Base-by-base conservation (phyloP, 2,329 filamentous ascomycete species). In the Aspergillus novofumigatus region DNA sequence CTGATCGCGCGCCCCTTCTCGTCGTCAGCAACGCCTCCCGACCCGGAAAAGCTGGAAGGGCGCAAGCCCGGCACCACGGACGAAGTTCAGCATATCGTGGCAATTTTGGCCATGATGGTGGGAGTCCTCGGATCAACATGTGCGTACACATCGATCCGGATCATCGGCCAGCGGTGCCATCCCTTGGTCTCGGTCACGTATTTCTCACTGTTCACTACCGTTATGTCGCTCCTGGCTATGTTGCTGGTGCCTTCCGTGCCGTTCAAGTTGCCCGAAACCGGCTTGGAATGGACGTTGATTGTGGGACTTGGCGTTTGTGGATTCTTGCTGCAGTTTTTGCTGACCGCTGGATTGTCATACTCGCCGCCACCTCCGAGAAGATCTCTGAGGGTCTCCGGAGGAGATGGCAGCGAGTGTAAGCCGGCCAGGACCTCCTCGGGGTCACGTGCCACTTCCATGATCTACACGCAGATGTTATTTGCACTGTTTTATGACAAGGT, bases 111-210 rank as follows among this genome's bases (percentile, higher is more conserved):
- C 9, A 90, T 88, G 0, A 80, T 96, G 48, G 55, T 95, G 0
- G 91, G 92, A 1, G 91, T 96, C 0, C 64, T 91, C 0, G 92
- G 92, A 8, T 84, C 86, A 7, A 86, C 90, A 0, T 83, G 83
- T 2, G 90, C 91, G 7, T 92, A 87, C 67, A 91, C 93, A 1
- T 84, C 84, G 0, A 88, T 96, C 61, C 83, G 91, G 17, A 86
- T 88, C 73, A 93, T 96, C 59, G 92, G 92, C 14, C 84, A 85
- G 64, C 83, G 90, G 28, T 88, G 89, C 0, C 91, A 96, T 69
- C 85, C 92, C 0, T 78, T 96, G n/a, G 86, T 96, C 56, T 89
- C 85, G 1, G 90, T 96, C 55, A 95, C 91, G 66, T 95, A 92
- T 73, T 96, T 96, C 67, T 85, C 86, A 3, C 77, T 80, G 0